Evolutionary conservation across 2,329 filamentous ascomycete genomes (phyloP), one percentile per base, ranked within the genome.

Genomic region (Ophioceras dolichostomum): DNA sequence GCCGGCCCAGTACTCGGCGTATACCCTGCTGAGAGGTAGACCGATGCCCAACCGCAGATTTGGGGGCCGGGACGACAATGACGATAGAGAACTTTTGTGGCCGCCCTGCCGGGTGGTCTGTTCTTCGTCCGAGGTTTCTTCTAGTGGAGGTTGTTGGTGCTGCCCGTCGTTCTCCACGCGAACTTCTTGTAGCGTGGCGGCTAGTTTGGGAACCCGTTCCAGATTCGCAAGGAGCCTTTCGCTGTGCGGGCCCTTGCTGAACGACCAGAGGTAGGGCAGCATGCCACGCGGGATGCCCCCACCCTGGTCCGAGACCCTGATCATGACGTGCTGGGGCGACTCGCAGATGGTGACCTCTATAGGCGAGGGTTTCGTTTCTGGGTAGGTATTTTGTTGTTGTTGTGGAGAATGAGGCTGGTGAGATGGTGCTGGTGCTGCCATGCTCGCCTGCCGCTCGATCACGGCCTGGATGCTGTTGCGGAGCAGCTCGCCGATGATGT

Each of bases 1-100:
- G 18, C 91, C 91, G 3, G 91, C 91, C 91, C 91, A 98, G 58
- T 96, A 96, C 59, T 96, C 89, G 20, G 89, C 87, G 58, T 96
- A 98, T 3, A 96, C 84, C 43, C 86, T 76, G 50, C 88, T 94
- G 61, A 98, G 79, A 0, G 91, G 91, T 36, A 98, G 60, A 2
- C 91, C 91, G 71, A 98, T 94, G 4, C 91, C 91, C 2, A 98
- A 68, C 10, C 86, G 75, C 43, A 96, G 64, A 53, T 94, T 82
- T 0, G 91, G 89, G 14, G 87, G 85, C 26, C 91, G 72, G 40
- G 79, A 83, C 1, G 85, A 85, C 30, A 98, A 66, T 2, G 83
- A 79, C 10, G 82, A 77, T 19, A 98, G 66, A 1, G 87, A 94
- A 45, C 71, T 77, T 22, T 33, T 43, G 5, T 16, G n/a, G 36